These are phyloP conservation scores for Monosporascus sp. DNA, from an alignment of 2,329 filamentous ascomycete species.

Conservation along the genomic window DNA sequence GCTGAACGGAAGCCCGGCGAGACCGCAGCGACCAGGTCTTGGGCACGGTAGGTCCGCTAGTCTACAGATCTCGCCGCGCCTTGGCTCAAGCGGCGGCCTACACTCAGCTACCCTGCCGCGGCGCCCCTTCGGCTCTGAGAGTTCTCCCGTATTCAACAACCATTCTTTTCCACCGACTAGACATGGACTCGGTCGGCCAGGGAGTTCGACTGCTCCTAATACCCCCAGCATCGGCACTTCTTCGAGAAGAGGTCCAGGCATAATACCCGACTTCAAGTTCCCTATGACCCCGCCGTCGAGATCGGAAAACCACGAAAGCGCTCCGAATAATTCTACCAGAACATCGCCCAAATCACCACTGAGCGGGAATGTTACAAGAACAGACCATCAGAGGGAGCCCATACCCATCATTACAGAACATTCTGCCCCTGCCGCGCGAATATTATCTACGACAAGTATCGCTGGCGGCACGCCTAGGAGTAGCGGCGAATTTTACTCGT, in stretches of 20 bases:
- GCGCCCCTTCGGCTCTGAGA: constrained; percentile 38
- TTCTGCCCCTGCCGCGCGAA: constrained; percentile 55
- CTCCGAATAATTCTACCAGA: constrained; percentile 28
- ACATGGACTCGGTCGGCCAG: constrained; percentile 32
- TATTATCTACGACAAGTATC: constrained; percentile 73
- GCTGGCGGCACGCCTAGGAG: constrained; percentile 76
- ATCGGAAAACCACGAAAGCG: constrained; percentile 24
- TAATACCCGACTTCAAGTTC: constrained; percentile 53
- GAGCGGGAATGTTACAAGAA: constrained; percentile 30
- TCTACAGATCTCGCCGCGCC: constrained; percentile 63
- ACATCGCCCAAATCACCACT: constrained; percentile 32
- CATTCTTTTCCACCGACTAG: constrained; percentile 49
- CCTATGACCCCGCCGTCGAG: constrained; percentile 41
- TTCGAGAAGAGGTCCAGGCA: constrained; percentile 35
- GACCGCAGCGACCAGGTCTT: constrained; percentile 47
- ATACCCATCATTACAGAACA: constrained; percentile 51
- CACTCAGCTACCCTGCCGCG: constrained; percentile 35
- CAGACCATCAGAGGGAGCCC: constrained; percentile 36
- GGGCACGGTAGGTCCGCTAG: constrained; percentile 76
- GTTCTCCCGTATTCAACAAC: constrained; percentile 47
- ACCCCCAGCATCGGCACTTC: constrained; percentile 36
- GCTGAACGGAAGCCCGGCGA: constrained; percentile 34
- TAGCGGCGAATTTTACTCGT: constrained; percentile 89
- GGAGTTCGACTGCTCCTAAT: constrained; percentile 38
- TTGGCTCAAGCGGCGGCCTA: constrained; percentile 37